Evolutionary conservation across 1,139 yeast genomes (phyloP), one percentile per base, ranked within the genome.

Genomic region (Nakaseomyces uthaithaninus): DNA sequence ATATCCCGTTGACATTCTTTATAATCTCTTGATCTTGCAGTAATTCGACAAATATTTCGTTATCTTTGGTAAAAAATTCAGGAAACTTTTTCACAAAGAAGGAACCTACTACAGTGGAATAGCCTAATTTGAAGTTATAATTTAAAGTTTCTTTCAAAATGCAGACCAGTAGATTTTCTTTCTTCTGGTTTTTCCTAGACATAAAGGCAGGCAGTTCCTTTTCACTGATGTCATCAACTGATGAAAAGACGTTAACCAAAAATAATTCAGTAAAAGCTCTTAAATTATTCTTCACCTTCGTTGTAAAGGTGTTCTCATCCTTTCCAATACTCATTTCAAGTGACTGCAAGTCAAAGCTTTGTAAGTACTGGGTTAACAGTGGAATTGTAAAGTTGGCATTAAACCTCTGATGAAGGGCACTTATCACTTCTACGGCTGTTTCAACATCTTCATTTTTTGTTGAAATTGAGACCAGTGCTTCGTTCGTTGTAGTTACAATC

Each of bases 371-470:
- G 0, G 69, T 59, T 46, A 80, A 57, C 42, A 85, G 53, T 18
- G 57, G 60, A 1, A 77, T 73, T 0, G 86, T 71, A 55, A 84
- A 80, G 8, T 61, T 57, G 1, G 48, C 41, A 2, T 68, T 59
- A 57, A 87, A 86, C 39, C 96, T 66, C 58, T 82, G 94, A 60
- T 86, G 95, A 20, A 89, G 63, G 0, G 78, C 80, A 33, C 89
- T 76, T 0, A 81, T 69, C 1, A 86, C 72, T 50, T 80, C 87
- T 27, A 76, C 69, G 1, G 81, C 78, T 0, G 91, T 80, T 16
- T 55, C 49, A 1, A 83, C 60, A 54, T 86, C 95, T 10, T 72
- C 78, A 7, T 64, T 59, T 45, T 77, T 77, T 12, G 68, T 64
- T 3, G 55, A 40, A 20, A 76, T 71, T 47, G 71, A 76, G 9